Percentiles rank a stretch among this genome's conserved stretches.
These are phyloP conservation scores for Akanthomyces dipterigenus DNA, from an alignment of 2,329 filamentous ascomycete species.

Conservation along the genomic window DNA sequence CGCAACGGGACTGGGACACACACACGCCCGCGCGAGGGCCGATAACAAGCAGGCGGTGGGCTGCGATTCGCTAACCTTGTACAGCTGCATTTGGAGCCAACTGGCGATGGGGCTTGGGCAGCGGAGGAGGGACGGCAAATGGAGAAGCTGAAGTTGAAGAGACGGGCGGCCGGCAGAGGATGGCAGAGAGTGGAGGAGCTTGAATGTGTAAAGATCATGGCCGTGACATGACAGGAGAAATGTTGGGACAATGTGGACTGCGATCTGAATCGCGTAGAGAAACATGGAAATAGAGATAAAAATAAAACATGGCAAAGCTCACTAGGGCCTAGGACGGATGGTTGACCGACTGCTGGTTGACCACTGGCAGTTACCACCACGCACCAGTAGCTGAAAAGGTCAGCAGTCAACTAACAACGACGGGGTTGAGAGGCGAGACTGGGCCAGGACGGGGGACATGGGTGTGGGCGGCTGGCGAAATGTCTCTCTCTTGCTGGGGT, in stretches of 20 bases:
- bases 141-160: not conserved
- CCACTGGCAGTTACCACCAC: no score
- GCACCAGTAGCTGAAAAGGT: not conserved
- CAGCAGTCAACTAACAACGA: not conserved
- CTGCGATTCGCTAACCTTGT: conserved; percentile 2
- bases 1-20: not conserved
- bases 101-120: not conserved
- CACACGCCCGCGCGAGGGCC: not conserved
- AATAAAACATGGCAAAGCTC: not conserved
- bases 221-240: no score
- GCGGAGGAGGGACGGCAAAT: not conserved
- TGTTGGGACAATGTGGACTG: not conserved
- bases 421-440: not conserved
- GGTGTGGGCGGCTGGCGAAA: not conserved
- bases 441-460: not conserved
- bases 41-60: not conserved
- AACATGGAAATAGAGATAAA: not conserved
- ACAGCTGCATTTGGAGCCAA: not conserved
- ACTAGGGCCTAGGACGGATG: not conserved
- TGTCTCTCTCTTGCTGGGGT: not conserved
- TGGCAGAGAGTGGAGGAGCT: no score
- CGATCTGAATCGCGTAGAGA: conserved; percentile 1
- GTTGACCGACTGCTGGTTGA: not conserved
- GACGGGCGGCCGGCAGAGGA: no score
- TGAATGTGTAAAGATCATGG: no score